A percentile compares a stretch with the other conserved stretches of the same genome.
Evolutionary conservation across 1,284 basidiomycete genomes (phyloP).

Genomic region (Moesziomyces globuligerus): DNA sequence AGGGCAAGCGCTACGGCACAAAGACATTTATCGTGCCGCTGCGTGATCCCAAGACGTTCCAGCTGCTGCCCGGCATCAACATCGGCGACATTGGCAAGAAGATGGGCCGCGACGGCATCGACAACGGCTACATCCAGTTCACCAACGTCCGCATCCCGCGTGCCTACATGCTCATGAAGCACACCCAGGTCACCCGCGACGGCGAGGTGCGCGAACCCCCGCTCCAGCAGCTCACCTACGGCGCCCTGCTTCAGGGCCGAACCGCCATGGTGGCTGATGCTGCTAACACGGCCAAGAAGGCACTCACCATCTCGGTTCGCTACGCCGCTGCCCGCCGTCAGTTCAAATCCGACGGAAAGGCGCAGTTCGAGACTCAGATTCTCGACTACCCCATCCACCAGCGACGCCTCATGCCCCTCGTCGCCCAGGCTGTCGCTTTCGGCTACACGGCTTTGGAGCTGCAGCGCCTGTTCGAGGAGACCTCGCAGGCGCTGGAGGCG

Average conservation of each 20-base stretch:
- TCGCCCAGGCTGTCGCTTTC: slow-evolving; percentile 73
- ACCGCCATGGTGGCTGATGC: slow-evolving; percentile 72
- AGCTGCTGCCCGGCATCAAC: slow-evolving; percentile 70
- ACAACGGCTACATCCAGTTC: slow-evolving; percentile 69
- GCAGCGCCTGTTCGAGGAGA: slow-evolving; percentile 67
- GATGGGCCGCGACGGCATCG: slow-evolving; percentile 73
- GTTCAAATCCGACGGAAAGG: slow-evolving; percentile 69
- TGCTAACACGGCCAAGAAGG: slow-evolving; percentile 71
- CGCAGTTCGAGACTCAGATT: slow-evolving; percentile 70
- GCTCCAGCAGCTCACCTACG: slow-evolving; percentile 73
- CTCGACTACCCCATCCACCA: slow-evolving; percentile 75
- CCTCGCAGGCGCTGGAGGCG: slow-evolving; percentile 71
- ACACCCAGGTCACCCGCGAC: slow-evolving; percentile 72
- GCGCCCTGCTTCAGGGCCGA: slow-evolving; percentile 72
- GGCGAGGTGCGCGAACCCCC: slow-evolving; percentile 70
- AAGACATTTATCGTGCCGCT: slow-evolving; percentile 74
- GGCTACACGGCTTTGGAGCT: slow-evolving; percentile 71
- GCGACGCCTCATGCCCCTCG: slow-evolving; percentile 72
- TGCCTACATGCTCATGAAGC: slow-evolving; percentile 74
- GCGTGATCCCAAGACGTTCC: slow-evolving; percentile 70
- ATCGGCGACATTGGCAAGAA: slow-evolving; percentile 74
- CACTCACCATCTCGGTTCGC: slow-evolving; percentile 72
- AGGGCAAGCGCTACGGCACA: slow-evolving; percentile 72
- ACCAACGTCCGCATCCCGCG: slow-evolving; percentile 73
- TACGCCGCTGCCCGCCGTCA: slow-evolving; percentile 73